Percentiles rank a stretch among this genome's conserved stretches.
These are phyloP conservation scores for Pezizomycotina sp. DNA, from an alignment of 2,329 filamentous ascomycete genomes.

Conservation along the genomic window DNA sequence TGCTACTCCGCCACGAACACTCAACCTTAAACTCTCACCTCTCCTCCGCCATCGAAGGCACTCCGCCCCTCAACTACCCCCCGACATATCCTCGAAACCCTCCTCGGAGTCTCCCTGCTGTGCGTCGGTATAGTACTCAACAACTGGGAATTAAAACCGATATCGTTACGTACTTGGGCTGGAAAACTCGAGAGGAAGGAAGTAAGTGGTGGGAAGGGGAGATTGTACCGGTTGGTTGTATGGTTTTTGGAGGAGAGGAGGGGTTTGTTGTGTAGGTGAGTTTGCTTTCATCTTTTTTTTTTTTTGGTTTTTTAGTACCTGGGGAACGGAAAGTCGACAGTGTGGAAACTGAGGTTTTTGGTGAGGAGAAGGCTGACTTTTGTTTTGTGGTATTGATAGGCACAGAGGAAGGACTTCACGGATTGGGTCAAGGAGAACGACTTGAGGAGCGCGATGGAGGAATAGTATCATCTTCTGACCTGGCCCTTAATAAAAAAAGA, in stretches of 20 bases:
- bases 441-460: not conserved
- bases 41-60: conserved; percentile 29
- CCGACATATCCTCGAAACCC: conserved; percentile 51
- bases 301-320: conserved; percentile 1
- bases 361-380: conserved; percentile 8
- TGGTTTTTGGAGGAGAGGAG: conserved; percentile 59
- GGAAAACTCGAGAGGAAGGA: conserved; percentile 61
- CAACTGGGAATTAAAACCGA: conserved; percentile 65
- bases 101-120: conserved; percentile 64
- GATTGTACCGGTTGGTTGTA: conserved; percentile 88
- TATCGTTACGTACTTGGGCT: conserved; percentile 67
- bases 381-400: conserved; percentile 27
- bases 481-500: too few species aligned
- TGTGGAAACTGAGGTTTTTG: conserved; percentile 1
- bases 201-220: conserved; percentile 42
- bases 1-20: conserved; percentile 93
- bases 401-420: conserved; percentile 58
- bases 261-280: conserved; percentile 77
- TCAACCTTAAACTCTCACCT: conserved; percentile 33
- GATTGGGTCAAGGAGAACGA: conserved; percentile 18
- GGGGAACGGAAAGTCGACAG: not conserved
- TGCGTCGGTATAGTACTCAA: conserved; percentile 55
- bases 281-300: conserved; percentile 29
- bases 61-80: conserved; percentile 16
- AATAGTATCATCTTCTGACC: too few species aligned